These are phyloP conservation scores for Didymellaceae sp. DNA, from an alignment of 2,329 filamentous ascomycete species.

Conservation along the genomic window DNA sequence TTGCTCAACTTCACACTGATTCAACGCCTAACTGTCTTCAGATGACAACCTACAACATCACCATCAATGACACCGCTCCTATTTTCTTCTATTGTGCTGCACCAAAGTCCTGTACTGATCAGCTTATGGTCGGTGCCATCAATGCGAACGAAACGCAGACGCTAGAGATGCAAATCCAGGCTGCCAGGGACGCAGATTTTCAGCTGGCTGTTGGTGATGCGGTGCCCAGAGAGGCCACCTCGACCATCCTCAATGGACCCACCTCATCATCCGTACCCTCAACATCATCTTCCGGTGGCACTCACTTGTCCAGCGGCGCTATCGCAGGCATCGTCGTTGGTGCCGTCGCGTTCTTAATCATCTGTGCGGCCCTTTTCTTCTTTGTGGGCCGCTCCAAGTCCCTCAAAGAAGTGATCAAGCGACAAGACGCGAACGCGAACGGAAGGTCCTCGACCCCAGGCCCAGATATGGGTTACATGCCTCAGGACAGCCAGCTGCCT, in stretches of 20 bases:
- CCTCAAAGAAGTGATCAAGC: slow-evolving; percentile 36
- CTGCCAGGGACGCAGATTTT: slow-evolving; percentile 33
- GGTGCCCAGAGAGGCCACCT: slow-evolving; percentile 47
- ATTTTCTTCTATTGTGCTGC: slow-evolving; percentile 58
- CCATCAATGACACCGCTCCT: slow-evolving; percentile 44
- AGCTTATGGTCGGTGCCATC: slow-evolving; percentile 78
- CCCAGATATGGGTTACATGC: slow-evolving; percentile 10
- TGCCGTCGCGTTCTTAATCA: slow-evolving; percentile 66
- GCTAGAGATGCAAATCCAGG: slow-evolving; percentile 32
- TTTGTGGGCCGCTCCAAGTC: slow-evolving; percentile 60
- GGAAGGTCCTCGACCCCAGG: slow-evolving; percentile 11
- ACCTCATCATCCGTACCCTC: slow-evolving; percentile 12
- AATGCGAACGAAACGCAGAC: slow-evolving; percentile 61
- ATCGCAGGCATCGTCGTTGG: slow-evolving; percentile 66
- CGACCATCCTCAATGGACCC: slow-evolving; percentile 14
- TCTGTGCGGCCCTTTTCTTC: slow-evolving; percentile 68
- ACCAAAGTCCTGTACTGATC: slow-evolving; percentile 66
- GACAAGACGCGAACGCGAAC: slow-evolving; percentile 25
- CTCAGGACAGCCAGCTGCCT: slow-evolving; percentile 9
- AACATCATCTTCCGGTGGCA: neutral
- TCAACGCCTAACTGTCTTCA: slow-evolving; percentile 16
- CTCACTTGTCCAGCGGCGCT: slow-evolving; percentile 46
- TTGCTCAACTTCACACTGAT: no score
- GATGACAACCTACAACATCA: slow-evolving; percentile 42
- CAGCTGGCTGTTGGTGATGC: slow-evolving; percentile 50